phyloP scores from a whole-genome alignment of 2,329 filamentous ascomycete species.

The Colletotrichum lupini region DNA sequence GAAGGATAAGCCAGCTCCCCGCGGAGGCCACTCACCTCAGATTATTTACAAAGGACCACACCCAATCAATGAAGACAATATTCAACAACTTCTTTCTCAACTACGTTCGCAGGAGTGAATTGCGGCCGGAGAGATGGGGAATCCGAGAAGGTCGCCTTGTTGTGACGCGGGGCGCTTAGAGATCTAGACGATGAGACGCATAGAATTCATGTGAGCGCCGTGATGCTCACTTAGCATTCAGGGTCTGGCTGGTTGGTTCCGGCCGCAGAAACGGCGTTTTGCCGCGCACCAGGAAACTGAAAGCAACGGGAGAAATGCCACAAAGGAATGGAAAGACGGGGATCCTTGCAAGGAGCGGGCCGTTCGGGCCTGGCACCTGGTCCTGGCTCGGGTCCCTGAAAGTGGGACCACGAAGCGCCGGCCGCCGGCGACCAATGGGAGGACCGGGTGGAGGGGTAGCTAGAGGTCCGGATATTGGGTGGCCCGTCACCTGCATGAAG shows the following conservation, averaged over 20 bases:
- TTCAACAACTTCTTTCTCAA: not conserved
- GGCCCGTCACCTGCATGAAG: constrained; percentile 28
- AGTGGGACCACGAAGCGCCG: constrained; percentile 32
- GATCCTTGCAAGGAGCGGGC: constrained; percentile 31
- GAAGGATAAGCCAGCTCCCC: constrained; percentile 39
- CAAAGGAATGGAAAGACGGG: not conserved
- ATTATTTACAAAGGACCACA: constrained; percentile 16
- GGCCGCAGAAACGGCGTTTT: not conserved
- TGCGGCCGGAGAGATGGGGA: not conserved
- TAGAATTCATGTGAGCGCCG: not conserved
- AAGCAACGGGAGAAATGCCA: not conserved
- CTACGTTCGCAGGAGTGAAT: not conserved
- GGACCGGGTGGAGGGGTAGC: constrained; percentile 13
- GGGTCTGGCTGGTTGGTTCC: not conserved
- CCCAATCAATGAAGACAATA: constrained; percentile 18
- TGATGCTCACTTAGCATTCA: not conserved
- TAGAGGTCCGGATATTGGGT: constrained; percentile 3
- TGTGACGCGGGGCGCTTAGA: constrained; percentile 5
- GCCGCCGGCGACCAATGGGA: constrained; percentile 24
- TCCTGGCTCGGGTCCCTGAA: not conserved
- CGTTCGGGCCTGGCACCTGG: constrained; percentile 17
- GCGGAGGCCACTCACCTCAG: constrained; percentile 50
- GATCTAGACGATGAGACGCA: not conserved
- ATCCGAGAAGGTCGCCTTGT: not conserved
- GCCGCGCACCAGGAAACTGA: not conserved